Evolutionary conservation across 345 rosid species (phyloP).

Genomic region (Hibiscus tridactylites): DNA sequence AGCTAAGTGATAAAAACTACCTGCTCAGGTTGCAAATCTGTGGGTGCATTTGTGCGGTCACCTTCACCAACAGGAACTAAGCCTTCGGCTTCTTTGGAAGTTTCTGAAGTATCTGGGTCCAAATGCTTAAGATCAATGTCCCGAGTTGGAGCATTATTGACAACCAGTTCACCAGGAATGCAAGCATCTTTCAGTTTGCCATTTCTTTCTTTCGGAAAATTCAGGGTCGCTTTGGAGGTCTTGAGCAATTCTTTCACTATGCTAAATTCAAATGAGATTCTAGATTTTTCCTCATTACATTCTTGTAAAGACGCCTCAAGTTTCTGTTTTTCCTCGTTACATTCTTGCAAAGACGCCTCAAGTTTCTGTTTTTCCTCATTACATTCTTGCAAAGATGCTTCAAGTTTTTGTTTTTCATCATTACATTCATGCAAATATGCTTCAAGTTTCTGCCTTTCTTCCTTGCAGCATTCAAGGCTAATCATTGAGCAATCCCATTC

Average conservation of each 20-base stretch:
- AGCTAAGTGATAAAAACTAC: constrained; percentile 19
- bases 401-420: constrained; percentile 65
- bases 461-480: constrained; percentile 95
- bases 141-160: constrained; percentile 10
- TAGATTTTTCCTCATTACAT: constrained; percentile 50
- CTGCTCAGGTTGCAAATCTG: constrained; percentile 28
- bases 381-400: constrained; percentile 55
- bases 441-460: constrained; percentile 13
- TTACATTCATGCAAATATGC: too few species aligned
- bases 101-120: constrained; percentile 16
- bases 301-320: constrained; percentile 62
- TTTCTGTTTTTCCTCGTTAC: constrained; percentile 47
- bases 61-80: constrained; percentile 19
- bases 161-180: constrained; percentile 18
- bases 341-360: too few species aligned
- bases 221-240: constrained; percentile 21
- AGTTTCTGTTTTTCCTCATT: constrained; percentile 33
- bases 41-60: constrained; percentile 9
- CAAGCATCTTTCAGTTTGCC: constrained; percentile 20
- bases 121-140: constrained; percentile 2
- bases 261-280: constrained; percentile 47
- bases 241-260: constrained; percentile 39
- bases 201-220: constrained; percentile 19
- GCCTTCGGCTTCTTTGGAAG: constrained; percentile 24
- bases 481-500: constrained; percentile 86